Base-by-base conservation (phyloP, 805 yeast genomes). In the Saturnispora diversa region DNA sequence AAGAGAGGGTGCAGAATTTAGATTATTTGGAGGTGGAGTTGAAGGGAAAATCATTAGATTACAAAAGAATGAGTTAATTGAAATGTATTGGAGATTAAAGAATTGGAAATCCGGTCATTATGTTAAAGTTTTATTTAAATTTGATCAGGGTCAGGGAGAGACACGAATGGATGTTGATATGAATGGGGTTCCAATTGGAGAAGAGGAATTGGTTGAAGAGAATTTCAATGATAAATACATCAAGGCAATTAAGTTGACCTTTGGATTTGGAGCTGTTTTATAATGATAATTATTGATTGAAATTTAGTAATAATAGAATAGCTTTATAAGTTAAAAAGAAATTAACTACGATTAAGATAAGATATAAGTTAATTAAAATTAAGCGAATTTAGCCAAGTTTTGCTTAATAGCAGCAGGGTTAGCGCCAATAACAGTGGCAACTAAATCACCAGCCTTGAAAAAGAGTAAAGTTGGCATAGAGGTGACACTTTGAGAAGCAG, bases 241-340 rank as follows among this genome's bases (percentile, higher is more conserved):
- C 38, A 80, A 81, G 62, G 75, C 95, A 6, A 90, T 92, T 55
- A 92, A 87, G 65, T 58, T 85, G 31, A 82, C 96, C 0, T 92
- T 92, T 62, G 98, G 98, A 1, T 88, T 84, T 59, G 97, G 97
- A 13, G 84, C 92, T n/a, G 94, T 86, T 11, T 66, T 86, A 51
- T 85, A 65, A 47, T n/a, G n/a, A n/a, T n/a, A n/a, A n/a, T n/a
- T n/a, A n/a, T n/a, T n/a, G n/a, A n/a, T n/a, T n/a, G n/a, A n/a
- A n/a, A n/a, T n/a, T n/a, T 39, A 13, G 8, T 25, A 27, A 13
- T 13, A 27, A 27, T 27, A 27, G 15, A n/a, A 6, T 27, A 27
- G 9, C 22, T 16, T 17, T 17, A 13, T 25, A 7, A 17, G 20
- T n/a, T 27, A 17, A 25, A 17, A 12, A 15, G 6, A 17, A 2